A percentile compares a stretch with the other conserved stretches of the same genome.
These are phyloP conservation scores for Sphenostylis stenocarpa DNA, from an alignment of 306 rosid genomes.

Conservation along the genomic window DNA sequence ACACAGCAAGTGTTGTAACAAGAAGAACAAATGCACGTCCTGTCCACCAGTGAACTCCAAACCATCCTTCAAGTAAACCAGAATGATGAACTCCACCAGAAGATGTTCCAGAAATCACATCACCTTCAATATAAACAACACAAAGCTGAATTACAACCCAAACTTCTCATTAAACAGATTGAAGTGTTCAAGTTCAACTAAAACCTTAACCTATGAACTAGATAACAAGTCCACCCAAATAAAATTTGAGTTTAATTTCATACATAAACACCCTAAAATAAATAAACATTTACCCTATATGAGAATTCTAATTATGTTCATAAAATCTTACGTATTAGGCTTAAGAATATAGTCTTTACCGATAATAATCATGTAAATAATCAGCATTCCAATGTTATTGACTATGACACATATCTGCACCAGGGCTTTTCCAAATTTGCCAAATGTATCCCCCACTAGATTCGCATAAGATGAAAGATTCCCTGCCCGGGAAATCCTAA, in stretches of 20 bases:
- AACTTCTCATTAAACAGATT: neutral
- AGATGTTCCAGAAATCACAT: conserved; percentile 89
- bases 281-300: no score
- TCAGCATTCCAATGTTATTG: conserved; percentile 70
- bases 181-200: neutral
- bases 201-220: neutral
- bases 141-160: conserved; percentile 34
- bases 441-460: conserved; percentile 74
- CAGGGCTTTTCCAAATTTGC: conserved; percentile 65
- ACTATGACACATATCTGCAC: conserved; percentile 59
- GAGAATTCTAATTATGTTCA: no score
- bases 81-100: conserved; percentile 70
- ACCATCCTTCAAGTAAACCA: conserved; percentile 91
- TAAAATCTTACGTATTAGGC: neutral
- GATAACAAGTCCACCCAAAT: neutral
- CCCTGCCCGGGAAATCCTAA: conserved; percentile 70
- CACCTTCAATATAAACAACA: conserved; percentile 59
- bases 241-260: neutral
- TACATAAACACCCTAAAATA: no score
- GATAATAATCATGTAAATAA: conserved; percentile 84
- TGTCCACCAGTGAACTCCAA: conserved; percentile 88
- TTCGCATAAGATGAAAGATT: conserved; percentile 67
- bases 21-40: conserved; percentile 60
- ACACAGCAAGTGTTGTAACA: conserved; percentile 56
- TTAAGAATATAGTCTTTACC: conserved; percentile 47